A percentile compares a stretch with the other conserved stretches of the same genome.
phyloP scores from a whole-genome alignment of 371 early-diverging fungal genomes.

The Neoconidiobolus thromboides region DNA sequence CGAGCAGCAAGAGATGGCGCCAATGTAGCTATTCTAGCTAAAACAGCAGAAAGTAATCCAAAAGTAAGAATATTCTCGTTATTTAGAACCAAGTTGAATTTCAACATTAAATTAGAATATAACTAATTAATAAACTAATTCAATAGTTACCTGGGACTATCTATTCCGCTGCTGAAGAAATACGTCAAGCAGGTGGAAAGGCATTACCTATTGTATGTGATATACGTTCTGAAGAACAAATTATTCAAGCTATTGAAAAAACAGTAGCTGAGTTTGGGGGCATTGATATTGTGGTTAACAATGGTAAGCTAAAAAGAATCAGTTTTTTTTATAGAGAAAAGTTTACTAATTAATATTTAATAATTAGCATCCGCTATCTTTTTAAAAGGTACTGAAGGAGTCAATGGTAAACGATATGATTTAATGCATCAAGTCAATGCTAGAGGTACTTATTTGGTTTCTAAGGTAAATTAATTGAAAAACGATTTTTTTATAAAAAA shows the following conservation, averaged over 20 bases:
- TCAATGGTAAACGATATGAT: conserved; percentile 47
- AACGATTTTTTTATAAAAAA: too few relatives aligned
- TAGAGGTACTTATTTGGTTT: conserved; percentile 59
- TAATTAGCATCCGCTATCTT: conserved; percentile 40
- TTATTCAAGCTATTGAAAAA: conserved; percentile 35
- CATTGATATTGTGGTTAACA: conserved; percentile 63
- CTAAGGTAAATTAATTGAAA: conserved; percentile 40
- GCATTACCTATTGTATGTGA: conserved; percentile 60
- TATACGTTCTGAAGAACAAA: conserved; percentile 54
- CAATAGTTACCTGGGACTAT: conserved; percentile 7
- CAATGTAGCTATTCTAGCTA: conserved; percentile 56
- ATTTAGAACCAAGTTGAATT: not conserved
- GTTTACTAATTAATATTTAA: not conserved
- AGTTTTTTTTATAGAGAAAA: not conserved
- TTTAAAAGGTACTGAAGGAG: conserved; percentile 35
- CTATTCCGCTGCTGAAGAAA: conserved; percentile 47
- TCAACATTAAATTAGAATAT: too few relatives aligned
- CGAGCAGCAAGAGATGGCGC: conserved; percentile 46
- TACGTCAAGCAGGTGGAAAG: conserved; percentile 47
- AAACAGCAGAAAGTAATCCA: conserved; percentile 52
- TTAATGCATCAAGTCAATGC: conserved; percentile 64
- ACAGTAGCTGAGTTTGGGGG: conserved; percentile 45
- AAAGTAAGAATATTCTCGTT: conserved; percentile 16
- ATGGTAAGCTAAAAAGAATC: conserved; percentile 13
- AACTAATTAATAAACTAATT: too few relatives aligned